Evolutionary conservation across 1,139 yeast genomes (phyloP).

Genomic region (Hyphopichia pseudoburtonii): DNA sequence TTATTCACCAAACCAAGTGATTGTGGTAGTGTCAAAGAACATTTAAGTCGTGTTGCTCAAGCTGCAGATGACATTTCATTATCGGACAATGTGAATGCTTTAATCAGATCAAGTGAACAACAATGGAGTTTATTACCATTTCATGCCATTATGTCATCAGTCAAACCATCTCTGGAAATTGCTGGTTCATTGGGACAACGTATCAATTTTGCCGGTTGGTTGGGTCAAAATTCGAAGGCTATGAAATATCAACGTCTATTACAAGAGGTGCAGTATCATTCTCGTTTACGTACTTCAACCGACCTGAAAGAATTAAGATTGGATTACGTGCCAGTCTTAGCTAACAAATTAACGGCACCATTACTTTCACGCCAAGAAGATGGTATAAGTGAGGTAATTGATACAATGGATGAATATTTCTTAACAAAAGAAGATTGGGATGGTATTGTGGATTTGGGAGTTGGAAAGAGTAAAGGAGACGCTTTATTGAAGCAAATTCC

Average conservation of each 20-base stretch:
- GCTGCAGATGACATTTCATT: slow-evolving; percentile 87
- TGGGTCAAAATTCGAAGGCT: slow-evolving; percentile 88
- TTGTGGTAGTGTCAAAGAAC: slow-evolving; percentile 39
- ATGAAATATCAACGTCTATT: slow-evolving; percentile 76
- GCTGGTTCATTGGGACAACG: slow-evolving; percentile 73
- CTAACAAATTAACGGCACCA: slow-evolving; percentile 56
- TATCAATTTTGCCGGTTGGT: slow-evolving; percentile 78
- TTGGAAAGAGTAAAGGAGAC: slow-evolving; percentile 56
- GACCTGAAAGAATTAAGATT: slow-evolving; percentile 74
- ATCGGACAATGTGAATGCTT: slow-evolving; percentile 76
- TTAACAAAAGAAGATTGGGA: slow-evolving; percentile 94
- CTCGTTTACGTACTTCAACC: slow-evolving; percentile 76
- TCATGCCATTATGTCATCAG: slow-evolving; percentile 86
- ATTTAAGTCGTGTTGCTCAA: slow-evolving; percentile 61
- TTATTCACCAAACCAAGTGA: slow-evolving; percentile 59
- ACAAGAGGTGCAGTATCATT: slow-evolving; percentile 87
- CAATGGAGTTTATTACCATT: slow-evolving; percentile 95
- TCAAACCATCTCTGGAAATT: slow-evolving; percentile 73
- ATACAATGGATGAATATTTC: slow-evolving; percentile 76
- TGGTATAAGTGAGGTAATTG: slow-evolving; percentile 66
- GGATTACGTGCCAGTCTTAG: slow-evolving; percentile 71
- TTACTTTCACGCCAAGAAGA: slow-evolving; percentile 52
- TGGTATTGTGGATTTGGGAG: slow-evolving; percentile 73
- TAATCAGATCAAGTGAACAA: slow-evolving; percentile 89
- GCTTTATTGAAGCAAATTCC: slow-evolving; percentile 60